Evolutionary conservation across 371 early-diverging fungal genomes (phyloP).

Genomic region (Lichtheimia hyalospora): DNA sequence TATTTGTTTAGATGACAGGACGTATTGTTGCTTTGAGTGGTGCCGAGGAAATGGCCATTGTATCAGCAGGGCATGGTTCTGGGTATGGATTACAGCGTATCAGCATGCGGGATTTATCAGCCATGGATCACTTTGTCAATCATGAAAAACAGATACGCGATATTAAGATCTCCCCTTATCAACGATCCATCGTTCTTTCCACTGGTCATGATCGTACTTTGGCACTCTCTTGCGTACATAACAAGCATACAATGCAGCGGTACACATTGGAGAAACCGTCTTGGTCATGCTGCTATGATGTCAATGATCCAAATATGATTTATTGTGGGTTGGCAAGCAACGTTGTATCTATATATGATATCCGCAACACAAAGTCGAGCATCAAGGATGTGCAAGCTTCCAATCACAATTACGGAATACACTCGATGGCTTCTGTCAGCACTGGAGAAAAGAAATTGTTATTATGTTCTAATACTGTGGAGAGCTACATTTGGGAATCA

Average conservation of each 20-base stretch:
- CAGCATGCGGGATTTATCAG: constrained; percentile 13
- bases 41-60: constrained; percentile 11
- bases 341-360: constrained; percentile 32
- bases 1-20: constrained; percentile 2
- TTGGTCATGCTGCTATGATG: constrained; percentile 36
- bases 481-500: constrained; percentile 14
- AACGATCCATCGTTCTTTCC: constrained; percentile 10
- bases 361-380: constrained; percentile 29
- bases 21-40: constrained; percentile 7
- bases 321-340: constrained; percentile 39
- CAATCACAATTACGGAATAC: constrained; percentile 1
- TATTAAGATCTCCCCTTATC: constrained; percentile 15
- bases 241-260: constrained; percentile 14
- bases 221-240: constrained; percentile 10
- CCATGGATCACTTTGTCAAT: constrained; percentile 7
- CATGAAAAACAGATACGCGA: constrained; percentile 23
- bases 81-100: constrained; percentile 12
- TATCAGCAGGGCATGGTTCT: background rate
- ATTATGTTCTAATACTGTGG: constrained; percentile 11
- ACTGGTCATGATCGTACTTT: constrained; percentile 21
- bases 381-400: no score
- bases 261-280: constrained; percentile 23
- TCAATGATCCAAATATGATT: constrained; percentile 19
- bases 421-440: constrained; percentile 2
- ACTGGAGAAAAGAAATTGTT: background rate